These are phyloP conservation scores for Malassezia sp. DNA, from an alignment of 1,284 basidiomycete species.

Conservation along the genomic window DNA sequence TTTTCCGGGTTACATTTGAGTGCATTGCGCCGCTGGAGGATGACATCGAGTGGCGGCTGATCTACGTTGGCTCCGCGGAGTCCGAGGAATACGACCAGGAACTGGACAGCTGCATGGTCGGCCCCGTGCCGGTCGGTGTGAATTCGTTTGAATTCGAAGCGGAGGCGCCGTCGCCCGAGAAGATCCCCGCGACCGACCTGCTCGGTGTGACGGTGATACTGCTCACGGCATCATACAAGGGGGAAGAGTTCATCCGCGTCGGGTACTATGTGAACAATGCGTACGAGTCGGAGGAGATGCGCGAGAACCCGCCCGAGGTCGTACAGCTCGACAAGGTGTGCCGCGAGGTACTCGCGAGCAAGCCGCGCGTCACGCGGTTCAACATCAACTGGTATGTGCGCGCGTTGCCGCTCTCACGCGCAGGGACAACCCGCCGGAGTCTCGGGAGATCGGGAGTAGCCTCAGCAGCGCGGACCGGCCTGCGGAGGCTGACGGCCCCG, in stretches of 20 bases:
- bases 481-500: not conserved
- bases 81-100: constrained; percentile 87
- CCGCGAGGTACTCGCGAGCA: constrained; percentile 72
- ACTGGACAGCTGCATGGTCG: constrained; percentile 65
- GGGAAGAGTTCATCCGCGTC: constrained; percentile 94
- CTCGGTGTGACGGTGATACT: constrained; percentile 83
- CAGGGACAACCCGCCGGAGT: constrained; percentile 9
- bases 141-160: constrained; percentile 92
- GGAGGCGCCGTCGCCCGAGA: constrained; percentile 51
- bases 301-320: constrained; percentile 40
- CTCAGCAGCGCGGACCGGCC: too few relatives aligned
- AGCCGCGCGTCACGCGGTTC: constrained; percentile 80
- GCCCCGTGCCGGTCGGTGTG: constrained; percentile 70
- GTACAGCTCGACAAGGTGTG: constrained; percentile 53
- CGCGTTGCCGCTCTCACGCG: not conserved
- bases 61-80: constrained; percentile 89
- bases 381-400: constrained; percentile 48
- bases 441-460: too few relatives aligned
- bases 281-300: constrained; percentile 73
- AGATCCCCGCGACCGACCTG: constrained; percentile 70
- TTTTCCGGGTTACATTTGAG: constrained; percentile 93
- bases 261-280: constrained; percentile 99
- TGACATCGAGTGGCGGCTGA: constrained; percentile 91
- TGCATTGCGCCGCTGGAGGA: constrained; percentile 86
- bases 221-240: constrained; percentile 71